These are phyloP conservation scores for Salvia splendens DNA, from an alignment of 257 asterid species.

Conservation along the genomic window DNA sequence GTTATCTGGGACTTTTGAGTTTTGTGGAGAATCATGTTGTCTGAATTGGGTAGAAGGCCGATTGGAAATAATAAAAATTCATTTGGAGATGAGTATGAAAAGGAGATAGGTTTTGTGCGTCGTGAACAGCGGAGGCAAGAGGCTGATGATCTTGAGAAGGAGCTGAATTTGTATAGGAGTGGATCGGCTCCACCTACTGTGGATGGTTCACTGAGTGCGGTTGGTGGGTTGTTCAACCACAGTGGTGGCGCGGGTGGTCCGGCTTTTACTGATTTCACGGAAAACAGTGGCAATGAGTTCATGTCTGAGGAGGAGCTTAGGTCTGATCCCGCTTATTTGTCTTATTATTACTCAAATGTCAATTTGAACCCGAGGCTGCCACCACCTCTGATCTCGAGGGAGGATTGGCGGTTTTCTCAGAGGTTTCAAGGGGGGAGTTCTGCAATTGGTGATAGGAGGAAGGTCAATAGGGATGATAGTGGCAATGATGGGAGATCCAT, in stretches of 20 bases:
- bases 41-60: slow-evolving; percentile 78
- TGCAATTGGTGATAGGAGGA: slow-evolving; percentile 94
- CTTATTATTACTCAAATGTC: slow-evolving; percentile 86
- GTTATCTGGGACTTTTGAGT: slow-evolving; percentile 12
- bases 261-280: slow-evolving; percentile 54
- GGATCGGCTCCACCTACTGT: slow-evolving; percentile 99
- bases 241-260: slow-evolving; percentile 45
- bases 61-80: slow-evolving; percentile 70
- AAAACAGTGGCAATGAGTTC: slow-evolving; percentile 58
- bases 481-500: slow-evolving; percentile 61
- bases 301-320: slow-evolving; percentile 90
- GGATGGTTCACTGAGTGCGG: slow-evolving; percentile 89
- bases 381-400: slow-evolving; percentile 90
- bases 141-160: slow-evolving; percentile 81
- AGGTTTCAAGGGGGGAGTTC: slow-evolving; percentile 85
- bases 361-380: slow-evolving; percentile 98
- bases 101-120: slow-evolving; percentile 76
- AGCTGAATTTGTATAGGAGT: slow-evolving; percentile 88
- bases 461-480: slow-evolving; percentile 63
- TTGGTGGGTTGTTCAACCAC: slow-evolving; percentile 78
- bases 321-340: slow-evolving; percentile 85
- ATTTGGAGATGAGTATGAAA: slow-evolving; percentile 79
- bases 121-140: slow-evolving; percentile 76
- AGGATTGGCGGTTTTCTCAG: slow-evolving; percentile 92
- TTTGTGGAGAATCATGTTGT: slow-evolving; percentile 51